Percentiles rank a stretch among this genome's conserved stretches.
These are phyloP conservation scores for Eruca vesicaria DNA, from an alignment of 441 rosid species.

Conservation along the genomic window DNA sequence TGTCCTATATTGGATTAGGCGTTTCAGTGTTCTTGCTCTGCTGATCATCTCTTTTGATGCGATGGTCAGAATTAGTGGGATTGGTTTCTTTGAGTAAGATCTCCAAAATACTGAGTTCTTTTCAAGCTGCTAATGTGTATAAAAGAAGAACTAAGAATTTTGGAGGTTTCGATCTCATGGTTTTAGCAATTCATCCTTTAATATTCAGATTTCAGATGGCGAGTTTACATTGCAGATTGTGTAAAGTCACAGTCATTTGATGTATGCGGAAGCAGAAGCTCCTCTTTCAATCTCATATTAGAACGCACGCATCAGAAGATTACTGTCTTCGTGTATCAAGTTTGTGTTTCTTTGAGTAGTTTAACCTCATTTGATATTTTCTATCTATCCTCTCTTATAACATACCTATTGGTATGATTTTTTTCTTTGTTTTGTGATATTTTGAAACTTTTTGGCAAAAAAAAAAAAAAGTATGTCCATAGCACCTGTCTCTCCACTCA, in stretches of 20 bases:
- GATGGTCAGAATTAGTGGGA: not conserved
- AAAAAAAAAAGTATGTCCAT: no score
- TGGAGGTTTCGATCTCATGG: not conserved
- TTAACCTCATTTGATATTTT: not conserved
- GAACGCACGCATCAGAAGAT: not conserved
- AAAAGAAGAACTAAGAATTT: not conserved
- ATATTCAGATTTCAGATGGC: not conserved
- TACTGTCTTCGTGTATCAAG: not conserved
- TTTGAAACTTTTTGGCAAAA: no score
- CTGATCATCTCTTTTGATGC: no score
- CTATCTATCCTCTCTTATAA: not conserved
- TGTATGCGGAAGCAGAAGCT: not conserved
- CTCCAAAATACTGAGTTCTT: not conserved
- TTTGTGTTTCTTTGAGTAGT: not conserved
- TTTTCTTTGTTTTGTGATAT: no score
- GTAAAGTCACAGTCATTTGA: not conserved
- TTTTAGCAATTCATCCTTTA: not conserved
- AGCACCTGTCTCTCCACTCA: no score
- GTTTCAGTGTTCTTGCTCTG: no score
- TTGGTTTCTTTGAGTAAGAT: no score
- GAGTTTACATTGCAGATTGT: not conserved
- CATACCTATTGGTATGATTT: not conserved
- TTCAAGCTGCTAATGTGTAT: not conserved
- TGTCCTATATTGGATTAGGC: no score
- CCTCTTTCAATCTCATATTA: not conserved